Conservation (phyloP, 768 basidiomycete genomes). For the Pholiota microspora region DNA sequence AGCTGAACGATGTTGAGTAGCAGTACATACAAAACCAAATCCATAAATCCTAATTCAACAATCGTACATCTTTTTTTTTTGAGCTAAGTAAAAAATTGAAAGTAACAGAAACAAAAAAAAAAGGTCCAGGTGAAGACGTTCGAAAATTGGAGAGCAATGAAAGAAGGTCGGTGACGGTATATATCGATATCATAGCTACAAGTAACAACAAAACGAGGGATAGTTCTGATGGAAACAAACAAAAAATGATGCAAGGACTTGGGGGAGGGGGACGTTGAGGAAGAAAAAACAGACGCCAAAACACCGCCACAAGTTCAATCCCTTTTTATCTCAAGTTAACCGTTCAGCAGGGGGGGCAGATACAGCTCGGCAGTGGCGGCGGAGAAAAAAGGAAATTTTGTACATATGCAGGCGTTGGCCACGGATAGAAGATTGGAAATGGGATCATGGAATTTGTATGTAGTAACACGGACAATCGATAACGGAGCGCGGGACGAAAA, state of each 20-base stretch:
- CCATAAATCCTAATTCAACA: too few relatives aligned
- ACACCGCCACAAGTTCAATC: background rate
- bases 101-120: too few relatives aligned
- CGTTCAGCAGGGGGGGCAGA: background rate
- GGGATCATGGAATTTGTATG: background rate
- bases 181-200: background rate
- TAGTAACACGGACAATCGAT: background rate
- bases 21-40: too few relatives aligned
- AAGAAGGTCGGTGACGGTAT: background rate
- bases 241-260: background rate
- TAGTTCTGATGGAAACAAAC: background rate
- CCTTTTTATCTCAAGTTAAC: background rate
- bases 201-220: slow-evolving; percentile 1
- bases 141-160: background rate
- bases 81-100: too few relatives aligned
- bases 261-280: background rate
- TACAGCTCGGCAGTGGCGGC: background rate
- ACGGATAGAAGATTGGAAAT: background rate
- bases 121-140: background rate
- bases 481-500: background rate
- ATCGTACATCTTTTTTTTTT: too few relatives aligned
- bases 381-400: background rate
- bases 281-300: background rate
- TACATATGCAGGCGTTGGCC: background rate
- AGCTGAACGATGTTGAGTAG: too few relatives aligned